Conservation (phyloP, 768 basidiomycete species). For the Russula earlei region DNA sequence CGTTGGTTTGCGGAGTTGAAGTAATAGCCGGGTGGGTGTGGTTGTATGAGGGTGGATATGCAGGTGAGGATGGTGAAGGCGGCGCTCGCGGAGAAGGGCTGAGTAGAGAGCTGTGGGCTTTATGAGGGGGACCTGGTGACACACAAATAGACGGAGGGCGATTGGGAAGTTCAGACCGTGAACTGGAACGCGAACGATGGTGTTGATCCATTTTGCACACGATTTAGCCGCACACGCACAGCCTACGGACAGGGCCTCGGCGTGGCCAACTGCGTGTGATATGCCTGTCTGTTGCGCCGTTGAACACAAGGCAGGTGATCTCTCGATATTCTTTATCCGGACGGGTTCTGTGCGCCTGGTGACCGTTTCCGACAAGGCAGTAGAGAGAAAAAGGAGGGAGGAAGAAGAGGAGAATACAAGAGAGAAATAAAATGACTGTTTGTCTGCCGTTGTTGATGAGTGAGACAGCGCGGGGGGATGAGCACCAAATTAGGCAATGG, state of each 20-base stretch:
- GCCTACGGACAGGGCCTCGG: constrained; percentile 10
- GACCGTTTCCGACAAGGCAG: background rate
- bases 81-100: background rate
- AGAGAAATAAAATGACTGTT: no score
- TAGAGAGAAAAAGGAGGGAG: background rate
- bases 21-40: constrained; percentile 1
- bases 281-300: constrained; percentile 11
- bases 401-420: no score
- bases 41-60: constrained; percentile 10
- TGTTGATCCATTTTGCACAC: constrained; percentile 13
- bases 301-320: constrained; percentile 13
- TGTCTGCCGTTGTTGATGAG: no score
- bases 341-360: constrained; percentile 10
- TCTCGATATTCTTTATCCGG: background rate
- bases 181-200: constrained; percentile 14
- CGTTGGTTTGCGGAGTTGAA: constrained; percentile 17
- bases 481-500: constrained; percentile 3
- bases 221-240: constrained; percentile 8
- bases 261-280: constrained; percentile 11
- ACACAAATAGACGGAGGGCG: background rate
- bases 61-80: constrained; percentile 1
- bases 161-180: constrained; percentile 13
- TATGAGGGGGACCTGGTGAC: constrained; percentile 4
- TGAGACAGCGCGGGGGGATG: background rate
- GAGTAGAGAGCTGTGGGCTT: constrained; percentile 3